phyloP scores from a whole-genome alignment of 148 eudicot genomes.

The Diospyros kaki region DNA sequence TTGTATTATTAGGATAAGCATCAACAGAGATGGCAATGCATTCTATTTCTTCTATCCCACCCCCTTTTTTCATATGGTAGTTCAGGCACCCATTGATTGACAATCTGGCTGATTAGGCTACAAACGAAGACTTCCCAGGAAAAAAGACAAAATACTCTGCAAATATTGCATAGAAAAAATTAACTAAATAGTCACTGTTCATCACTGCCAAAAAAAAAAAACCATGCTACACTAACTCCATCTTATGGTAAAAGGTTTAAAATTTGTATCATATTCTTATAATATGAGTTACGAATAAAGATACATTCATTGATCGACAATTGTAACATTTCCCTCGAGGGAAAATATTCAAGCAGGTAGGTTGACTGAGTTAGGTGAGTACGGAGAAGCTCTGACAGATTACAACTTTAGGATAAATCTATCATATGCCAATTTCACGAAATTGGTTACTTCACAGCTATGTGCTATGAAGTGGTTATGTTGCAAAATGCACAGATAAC shows the following conservation, averaged over 20 bases:
- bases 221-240: not conserved
- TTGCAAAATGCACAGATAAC: not conserved
- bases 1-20: too few species aligned
- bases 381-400: not conserved
- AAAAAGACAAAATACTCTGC: too few species aligned
- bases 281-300: too few species aligned
- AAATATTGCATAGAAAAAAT: not conserved
- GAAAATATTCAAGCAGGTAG: slow-evolving; percentile 3
- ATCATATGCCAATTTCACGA: not conserved
- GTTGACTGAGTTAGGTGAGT: not conserved
- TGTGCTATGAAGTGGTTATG: not conserved
- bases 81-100: too few species aligned
- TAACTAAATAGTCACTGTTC: not conserved
- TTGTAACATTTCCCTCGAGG: not conserved
- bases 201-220: not conserved
- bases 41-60: too few species aligned
- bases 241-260: not conserved
- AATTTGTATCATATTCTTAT: too few species aligned
- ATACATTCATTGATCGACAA: not conserved
- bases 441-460: not conserved
- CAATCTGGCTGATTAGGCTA: too few species aligned
- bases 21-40: too few species aligned
- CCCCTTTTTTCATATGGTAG: too few species aligned
- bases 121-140: too few species aligned
- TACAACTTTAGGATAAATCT: not conserved